Evolutionary conservation across 768 basidiomycete genomes (phyloP), one percentile per base, ranked within the genome.

Genomic region (Mycena filopes): DNA sequence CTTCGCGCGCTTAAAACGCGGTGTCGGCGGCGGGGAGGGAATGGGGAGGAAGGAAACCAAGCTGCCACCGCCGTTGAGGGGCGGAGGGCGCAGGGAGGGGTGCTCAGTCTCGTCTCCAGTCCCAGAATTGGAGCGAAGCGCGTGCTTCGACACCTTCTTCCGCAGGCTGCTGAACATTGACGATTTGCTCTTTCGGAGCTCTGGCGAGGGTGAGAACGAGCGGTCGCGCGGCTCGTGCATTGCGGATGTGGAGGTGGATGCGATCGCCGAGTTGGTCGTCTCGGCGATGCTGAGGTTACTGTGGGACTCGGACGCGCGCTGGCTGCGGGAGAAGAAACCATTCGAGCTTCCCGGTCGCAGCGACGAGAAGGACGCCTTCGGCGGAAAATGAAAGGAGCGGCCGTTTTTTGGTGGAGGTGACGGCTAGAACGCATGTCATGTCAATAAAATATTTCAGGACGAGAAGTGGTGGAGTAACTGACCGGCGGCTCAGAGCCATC

Each of bases 151-250:
- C 81, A 78, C 67, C 76, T 79, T 73, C 72, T 82, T 76, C 72
- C 84, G 67, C 77, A 77, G 55, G 68, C 81, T 79, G 56, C 76
- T 75, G 59, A 85, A 75, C 45, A 86, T 73, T 18, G 84, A 85
- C 15, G 83, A 79, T 74, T 85, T 89, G 38, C 79, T 74, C 74
- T 82, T 88, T 53, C 83, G 83, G 20, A 81, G 72, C 57, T 82
- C 79, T 15, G 68, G 74, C 6, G 76, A 75, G 61, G 75, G 66
- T 12, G 53, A 48, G 65, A 67, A 23, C 47, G 55, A 48, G 38
- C 48, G 56, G 33, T 47, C 47, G 48, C 55, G 55, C 42, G 55
- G 55, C 51, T 42, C 70, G 67, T 54, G 66, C 55, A 55, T 55
- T 28, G 23, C 31, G 11, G 56, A 58, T 6, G 57, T 55, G 12